Conservation (phyloP, 179 eudicot species). For the Silene vulgaris region DNA sequence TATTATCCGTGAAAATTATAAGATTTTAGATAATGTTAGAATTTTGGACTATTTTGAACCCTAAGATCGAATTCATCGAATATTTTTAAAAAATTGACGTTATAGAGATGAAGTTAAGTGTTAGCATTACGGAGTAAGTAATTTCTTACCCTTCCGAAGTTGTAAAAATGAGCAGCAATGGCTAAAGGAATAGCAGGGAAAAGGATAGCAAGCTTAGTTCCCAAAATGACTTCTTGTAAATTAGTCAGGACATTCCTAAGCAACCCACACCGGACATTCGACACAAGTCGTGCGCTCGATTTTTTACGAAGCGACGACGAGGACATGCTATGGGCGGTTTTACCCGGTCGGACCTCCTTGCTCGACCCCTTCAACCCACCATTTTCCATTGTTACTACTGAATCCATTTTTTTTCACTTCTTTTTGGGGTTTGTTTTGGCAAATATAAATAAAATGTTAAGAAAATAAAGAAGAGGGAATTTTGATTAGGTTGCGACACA, state of each 20-base stretch:
- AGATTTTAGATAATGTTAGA: no score
- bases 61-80: no score
- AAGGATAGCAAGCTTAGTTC: constrained; percentile 70
- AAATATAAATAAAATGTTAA: background rate
- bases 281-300: constrained; percentile 39
- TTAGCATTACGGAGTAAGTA: background rate
- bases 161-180: constrained; percentile 40
- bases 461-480: background rate
- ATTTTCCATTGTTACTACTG: constrained; percentile 34
- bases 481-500: background rate
- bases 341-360: constrained; percentile 42
- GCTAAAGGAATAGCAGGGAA: constrained; percentile 74
- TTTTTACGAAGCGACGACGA: constrained; percentile 59
- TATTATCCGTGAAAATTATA: no score
- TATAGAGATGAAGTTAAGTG: background rate
- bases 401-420: constrained; percentile 10
- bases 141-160: constrained; percentile 52
- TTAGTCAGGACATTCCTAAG: constrained; percentile 42
- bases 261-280: constrained; percentile 37
- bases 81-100: no score
- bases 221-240: constrained; percentile 69
- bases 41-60: no score
- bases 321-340: constrained; percentile 60
- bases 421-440: background rate
- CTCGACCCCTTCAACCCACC: constrained; percentile 39